Conservation (phyloP, 305 asterid species). For the Fraxinus angustifolia region DNA sequence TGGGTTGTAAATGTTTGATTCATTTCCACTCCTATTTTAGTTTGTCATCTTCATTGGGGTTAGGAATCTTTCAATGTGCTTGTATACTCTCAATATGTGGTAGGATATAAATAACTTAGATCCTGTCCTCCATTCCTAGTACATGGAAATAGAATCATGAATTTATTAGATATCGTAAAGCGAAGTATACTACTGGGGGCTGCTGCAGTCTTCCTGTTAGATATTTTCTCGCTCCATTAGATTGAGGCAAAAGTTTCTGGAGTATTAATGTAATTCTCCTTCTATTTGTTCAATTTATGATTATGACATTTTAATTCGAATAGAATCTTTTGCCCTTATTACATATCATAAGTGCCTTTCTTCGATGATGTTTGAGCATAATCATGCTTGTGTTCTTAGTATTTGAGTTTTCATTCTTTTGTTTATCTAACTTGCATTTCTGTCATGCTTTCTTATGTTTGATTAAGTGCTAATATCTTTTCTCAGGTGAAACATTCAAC, state of each 20-base stretch:
- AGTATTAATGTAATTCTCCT: neutral
- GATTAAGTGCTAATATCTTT: slow-evolving; percentile 12
- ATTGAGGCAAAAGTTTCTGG: neutral
- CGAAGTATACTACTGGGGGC: neutral
- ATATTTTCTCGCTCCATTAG: neutral
- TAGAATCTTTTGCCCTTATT: neutral
- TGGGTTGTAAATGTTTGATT: neutral
- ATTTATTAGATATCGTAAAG: neutral
- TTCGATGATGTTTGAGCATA: neutral
- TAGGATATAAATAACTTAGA: neutral
- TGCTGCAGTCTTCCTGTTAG: neutral
- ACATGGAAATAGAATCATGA: neutral
- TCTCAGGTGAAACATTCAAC: slow-evolving; percentile 55
- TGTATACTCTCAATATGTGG: neutral
- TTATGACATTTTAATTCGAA: neutral
- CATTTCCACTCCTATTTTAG: neutral
- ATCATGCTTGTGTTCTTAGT: neutral
- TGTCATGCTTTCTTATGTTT: neutral
- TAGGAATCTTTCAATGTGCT: neutral
- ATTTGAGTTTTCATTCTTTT: neutral
- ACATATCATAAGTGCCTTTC: neutral
- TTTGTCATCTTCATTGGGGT: neutral
- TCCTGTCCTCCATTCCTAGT: neutral
- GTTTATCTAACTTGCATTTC: neutral
- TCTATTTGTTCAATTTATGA: neutral